phyloP scores from a whole-genome alignment of 345 rosid species.

The Gossypium anomalum region DNA sequence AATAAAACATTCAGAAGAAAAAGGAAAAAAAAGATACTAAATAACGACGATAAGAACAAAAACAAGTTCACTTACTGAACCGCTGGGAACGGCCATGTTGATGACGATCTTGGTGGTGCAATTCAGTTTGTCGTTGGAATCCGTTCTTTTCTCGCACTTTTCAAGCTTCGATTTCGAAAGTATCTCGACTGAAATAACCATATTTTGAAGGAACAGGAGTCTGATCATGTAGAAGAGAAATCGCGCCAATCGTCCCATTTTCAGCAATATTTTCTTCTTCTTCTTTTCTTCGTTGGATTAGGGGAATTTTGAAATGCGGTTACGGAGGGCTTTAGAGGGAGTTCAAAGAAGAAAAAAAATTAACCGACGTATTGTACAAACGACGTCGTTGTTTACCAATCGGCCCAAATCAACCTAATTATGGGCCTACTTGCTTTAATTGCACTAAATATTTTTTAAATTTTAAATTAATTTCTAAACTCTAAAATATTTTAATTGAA shows the following conservation, averaged over 20 bases:
- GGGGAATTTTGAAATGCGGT: not conserved
- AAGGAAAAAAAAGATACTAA: not conserved
- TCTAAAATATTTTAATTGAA: no score
- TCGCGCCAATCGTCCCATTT: not conserved
- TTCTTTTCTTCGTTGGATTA: not conserved
- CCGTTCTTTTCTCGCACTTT: conserved; percentile 46
- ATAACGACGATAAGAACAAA: not conserved
- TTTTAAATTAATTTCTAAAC: no score
- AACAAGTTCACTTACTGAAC: conserved; percentile 38
- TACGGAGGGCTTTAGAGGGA: not conserved
- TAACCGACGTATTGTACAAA: no score
- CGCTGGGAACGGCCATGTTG: conserved; percentile 65
- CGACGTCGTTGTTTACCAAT: no score
- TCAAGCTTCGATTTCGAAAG: conserved; percentile 69
- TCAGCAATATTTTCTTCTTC: not conserved
- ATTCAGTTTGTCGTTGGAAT: conserved; percentile 27
- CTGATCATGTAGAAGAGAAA: conserved; percentile 16
- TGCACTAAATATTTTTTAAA: no score
- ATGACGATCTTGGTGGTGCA: conserved; percentile 57
- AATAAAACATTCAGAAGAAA: not conserved
- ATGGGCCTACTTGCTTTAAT: no score
- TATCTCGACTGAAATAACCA: conserved; percentile 34
- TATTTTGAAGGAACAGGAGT: not conserved
- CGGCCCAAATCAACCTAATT: no score
- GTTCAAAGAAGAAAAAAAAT: not conserved